These are phyloP conservation scores for Inga leiocalycina DNA, from an alignment of 306 rosid species.

Conservation along the genomic window DNA sequence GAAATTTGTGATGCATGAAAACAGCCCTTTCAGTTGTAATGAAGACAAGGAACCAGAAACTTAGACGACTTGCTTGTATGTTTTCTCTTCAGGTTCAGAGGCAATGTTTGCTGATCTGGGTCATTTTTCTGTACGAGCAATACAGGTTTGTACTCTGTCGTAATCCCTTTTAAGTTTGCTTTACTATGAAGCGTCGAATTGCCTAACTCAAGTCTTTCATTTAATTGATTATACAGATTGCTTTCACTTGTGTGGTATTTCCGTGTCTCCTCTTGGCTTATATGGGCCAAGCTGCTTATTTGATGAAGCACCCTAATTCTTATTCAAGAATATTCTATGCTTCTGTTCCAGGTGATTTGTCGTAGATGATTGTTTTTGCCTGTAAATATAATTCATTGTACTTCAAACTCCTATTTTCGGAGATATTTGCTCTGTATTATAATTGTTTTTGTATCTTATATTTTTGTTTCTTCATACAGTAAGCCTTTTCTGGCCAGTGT, in stretches of 20 bases:
- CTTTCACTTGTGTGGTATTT: conserved; percentile 85
- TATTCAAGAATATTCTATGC: conserved; percentile 66
- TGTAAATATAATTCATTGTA: neutral
- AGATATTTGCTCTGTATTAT: conserved; percentile 3
- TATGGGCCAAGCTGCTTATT: conserved; percentile 97
- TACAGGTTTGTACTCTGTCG: conserved; percentile 59
- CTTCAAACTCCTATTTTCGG: neutral
- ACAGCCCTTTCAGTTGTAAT: neutral
- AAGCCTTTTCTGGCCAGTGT: conserved; percentile 92
- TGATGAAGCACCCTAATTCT: conserved; percentile 57
- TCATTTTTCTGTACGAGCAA: conserved; percentile 83
- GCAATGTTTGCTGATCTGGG: conserved; percentile 99
- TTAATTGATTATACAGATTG: conserved; percentile 58
- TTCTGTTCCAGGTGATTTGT: conserved; percentile 87
- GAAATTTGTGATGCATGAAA: conserved; percentile 11
- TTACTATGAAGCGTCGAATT: conserved; percentile 4
- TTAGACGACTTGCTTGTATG: conserved; percentile 16
- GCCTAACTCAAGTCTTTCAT: neutral
- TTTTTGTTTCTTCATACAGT: conserved; percentile 55
- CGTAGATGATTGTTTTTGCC: conserved; percentile 28
- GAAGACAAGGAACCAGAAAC: conserved; percentile 5
- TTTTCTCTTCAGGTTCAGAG: conserved; percentile 80
- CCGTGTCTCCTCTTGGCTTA: conserved; percentile 95
- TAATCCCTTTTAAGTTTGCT: neutral
- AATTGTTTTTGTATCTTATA: conserved; percentile 20